Base-by-base conservation (phyloP, 1,139 yeast species). In the Suhomyces chickasaworum region DNA sequence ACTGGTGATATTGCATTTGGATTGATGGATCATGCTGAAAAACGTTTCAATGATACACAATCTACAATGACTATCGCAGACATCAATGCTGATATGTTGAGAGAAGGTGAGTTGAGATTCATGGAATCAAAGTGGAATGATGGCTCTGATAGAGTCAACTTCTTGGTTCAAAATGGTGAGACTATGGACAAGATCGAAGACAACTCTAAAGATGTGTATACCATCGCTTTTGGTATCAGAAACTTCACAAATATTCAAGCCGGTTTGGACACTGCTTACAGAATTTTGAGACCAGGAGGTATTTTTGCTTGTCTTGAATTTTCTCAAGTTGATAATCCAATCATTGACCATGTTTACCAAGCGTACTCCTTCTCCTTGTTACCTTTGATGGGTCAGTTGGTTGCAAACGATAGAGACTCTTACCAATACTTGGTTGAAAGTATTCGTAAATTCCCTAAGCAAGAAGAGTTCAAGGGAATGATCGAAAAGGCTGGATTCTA, bases 1-100 rank as follows among this genome's bases (percentile, higher is more conserved):
- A 90, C 98, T 13, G 99, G 99, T 39, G 99, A 93, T 64, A 91
- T 93, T 68, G 99, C 99, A 1, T 90, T 90, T 69, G 95, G 99
- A 6, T 78, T 95, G 52, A 73, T 93, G 53, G 97, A 91, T 58
- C 96, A 93, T 64, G 98, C 98, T 9, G 84, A 87, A 53, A 69
- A 76, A 41, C 82, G 83, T 54, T 89, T 83, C 64, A 85, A 87
- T 44, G 99, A 93, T 68, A 76, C 71, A 41, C 73, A 76, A 52
- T 83, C 91, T 31, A 81, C 84, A 23, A 95, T 93, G 93, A 89
- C 93, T 16, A 81, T 93, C 45, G 96, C 91, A 4, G 99, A 93
- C 68, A 93, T 93, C 67, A 93, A 93, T 63, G 84, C 96, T 2
- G 98, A 93, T 63, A 93, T 93, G 99, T 79, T 93, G 61, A 80